Conservation (phyloP, 2,329 filamentous ascomycete genomes). For the Akanthomyces dipterigenus region DNA sequence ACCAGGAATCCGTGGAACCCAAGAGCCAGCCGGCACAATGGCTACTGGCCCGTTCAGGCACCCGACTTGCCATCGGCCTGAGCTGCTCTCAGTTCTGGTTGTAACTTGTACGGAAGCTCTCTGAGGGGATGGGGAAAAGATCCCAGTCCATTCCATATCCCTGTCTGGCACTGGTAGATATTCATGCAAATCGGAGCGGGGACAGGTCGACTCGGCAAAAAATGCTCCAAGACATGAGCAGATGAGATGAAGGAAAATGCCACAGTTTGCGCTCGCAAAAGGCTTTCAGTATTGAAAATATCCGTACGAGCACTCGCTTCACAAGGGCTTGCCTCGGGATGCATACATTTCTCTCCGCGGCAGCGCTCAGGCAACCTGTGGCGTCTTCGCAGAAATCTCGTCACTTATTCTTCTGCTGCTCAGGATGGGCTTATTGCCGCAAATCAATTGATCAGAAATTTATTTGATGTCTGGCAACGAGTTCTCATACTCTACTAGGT, state of each 20-base stretch:
- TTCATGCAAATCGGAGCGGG: not conserved
- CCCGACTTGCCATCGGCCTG: not conserved
- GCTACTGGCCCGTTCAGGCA: not conserved
- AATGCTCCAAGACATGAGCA: not conserved
- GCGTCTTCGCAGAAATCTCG: no score
- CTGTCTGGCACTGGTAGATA: not conserved
- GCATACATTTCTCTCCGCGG: not conserved
- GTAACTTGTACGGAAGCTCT: no score
- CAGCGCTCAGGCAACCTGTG: not conserved
- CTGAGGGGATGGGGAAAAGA: no score
- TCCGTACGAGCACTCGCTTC: not conserved
- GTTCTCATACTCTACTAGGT: constrained; percentile 19
- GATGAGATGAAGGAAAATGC: not conserved
- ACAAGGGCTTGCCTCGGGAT: not conserved
- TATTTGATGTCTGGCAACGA: constrained; percentile 13
- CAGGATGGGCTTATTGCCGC: not conserved
- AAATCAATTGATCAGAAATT: not conserved
- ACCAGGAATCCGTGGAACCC: no score
- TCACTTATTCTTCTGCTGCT: no score
- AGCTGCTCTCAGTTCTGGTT: no score
- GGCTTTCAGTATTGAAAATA: no score
- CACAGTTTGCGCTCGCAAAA: not conserved
- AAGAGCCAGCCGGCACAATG: not conserved
- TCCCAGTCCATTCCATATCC: not conserved
- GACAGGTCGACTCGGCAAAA: not conserved